Evolutionary conservation across 495 filamentous ascomycete genomes (phyloP).

Genomic region (Astrothelium macrocarpum): DNA sequence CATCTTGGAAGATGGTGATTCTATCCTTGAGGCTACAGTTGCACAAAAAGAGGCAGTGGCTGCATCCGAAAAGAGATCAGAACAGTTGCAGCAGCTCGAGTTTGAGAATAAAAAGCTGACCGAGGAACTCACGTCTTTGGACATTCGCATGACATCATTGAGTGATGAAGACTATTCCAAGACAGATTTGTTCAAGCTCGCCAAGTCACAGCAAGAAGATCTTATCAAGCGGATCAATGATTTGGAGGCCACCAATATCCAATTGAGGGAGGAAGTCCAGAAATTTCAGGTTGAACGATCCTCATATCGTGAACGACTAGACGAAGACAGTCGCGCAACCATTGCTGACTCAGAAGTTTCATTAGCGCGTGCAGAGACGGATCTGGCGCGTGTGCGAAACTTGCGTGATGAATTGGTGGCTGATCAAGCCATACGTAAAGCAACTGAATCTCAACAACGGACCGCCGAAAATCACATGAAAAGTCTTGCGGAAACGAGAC

Average conservation of each 20-base stretch:
- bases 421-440: slow-evolving; percentile 70
- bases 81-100: slow-evolving; percentile 70
- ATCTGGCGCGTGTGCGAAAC: slow-evolving; percentile 73
- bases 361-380: slow-evolving; percentile 68
- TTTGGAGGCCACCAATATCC: slow-evolving; percentile 77
- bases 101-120: slow-evolving; percentile 70
- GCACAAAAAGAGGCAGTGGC: slow-evolving; percentile 65
- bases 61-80: slow-evolving; percentile 68
- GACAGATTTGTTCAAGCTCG: slow-evolving; percentile 83
- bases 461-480: slow-evolving; percentile 56
- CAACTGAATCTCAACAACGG: slow-evolving; percentile 65
- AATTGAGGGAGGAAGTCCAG: slow-evolving; percentile 74
- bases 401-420: slow-evolving; percentile 74
- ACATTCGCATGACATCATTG: slow-evolving; percentile 54
- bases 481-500: slow-evolving; percentile 67
- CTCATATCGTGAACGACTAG: slow-evolving; percentile 65
- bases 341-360: slow-evolving; percentile 71
- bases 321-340: slow-evolving; percentile 61
- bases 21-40: slow-evolving; percentile 51
- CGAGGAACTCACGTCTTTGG: slow-evolving; percentile 64
- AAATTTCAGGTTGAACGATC: slow-evolving; percentile 78
- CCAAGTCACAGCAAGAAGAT: slow-evolving; percentile 85
- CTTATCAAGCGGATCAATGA: slow-evolving; percentile 85
- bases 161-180: slow-evolving; percentile 89
- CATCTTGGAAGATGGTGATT: slow-evolving; percentile 40